Conservation (phyloP, 257 asterid genomes). For the Osmanthus fragrans region DNA sequence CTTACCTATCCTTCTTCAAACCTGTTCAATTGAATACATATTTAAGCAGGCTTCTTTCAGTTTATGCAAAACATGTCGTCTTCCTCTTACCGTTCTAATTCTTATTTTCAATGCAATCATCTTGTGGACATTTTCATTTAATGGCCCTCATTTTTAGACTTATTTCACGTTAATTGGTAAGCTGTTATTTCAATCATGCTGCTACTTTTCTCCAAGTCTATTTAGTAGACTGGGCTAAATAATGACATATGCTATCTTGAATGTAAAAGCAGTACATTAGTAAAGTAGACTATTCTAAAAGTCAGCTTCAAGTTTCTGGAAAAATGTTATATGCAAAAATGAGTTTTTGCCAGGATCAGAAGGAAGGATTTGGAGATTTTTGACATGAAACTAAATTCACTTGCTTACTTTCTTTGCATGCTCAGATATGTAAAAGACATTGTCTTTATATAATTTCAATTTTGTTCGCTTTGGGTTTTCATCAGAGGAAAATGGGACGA, state of each 20-base stretch:
- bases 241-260: background rate
- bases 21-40: too few relatives aligned
- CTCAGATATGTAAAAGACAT: background rate
- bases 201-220: too few relatives aligned
- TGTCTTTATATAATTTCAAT: background rate
- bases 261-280: background rate
- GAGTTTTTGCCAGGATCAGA: background rate
- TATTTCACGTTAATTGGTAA: too few relatives aligned
- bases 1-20: too few relatives aligned
- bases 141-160: background rate
- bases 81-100: too few relatives aligned
- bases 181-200: too few relatives aligned
- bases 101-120: background rate
- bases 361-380: background rate
- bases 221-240: too few relatives aligned
- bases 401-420: background rate
- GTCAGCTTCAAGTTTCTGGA: background rate
- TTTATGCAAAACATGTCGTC: too few relatives aligned
- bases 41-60: too few relatives aligned
- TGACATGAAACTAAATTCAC: background rate
- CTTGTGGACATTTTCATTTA: background rate
- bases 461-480: background rate
- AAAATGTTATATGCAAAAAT: background rate
- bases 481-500: slow-evolving; percentile 54
- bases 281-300: background rate